A percentile compares a stretch with the other conserved stretches of the same genome.
Evolutionary conservation across 176 grass and related monocot genomes (phyloP).

Genomic region (Stipa capillata): DNA sequence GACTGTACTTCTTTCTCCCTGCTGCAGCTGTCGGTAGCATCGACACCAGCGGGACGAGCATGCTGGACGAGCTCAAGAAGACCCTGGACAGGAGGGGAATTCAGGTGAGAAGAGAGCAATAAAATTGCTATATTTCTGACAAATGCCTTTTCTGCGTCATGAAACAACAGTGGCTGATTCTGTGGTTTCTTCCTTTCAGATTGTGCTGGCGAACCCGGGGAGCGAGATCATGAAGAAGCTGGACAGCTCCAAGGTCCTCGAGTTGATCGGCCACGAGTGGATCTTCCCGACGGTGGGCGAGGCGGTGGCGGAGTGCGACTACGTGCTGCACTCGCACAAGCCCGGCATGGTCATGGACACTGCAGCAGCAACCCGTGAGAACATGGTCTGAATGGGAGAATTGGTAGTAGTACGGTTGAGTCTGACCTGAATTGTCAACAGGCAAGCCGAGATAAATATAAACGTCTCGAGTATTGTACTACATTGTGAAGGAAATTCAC

Average conservation of each 20-base stretch:
- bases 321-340: conserved; percentile 55
- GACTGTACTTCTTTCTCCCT: background rate
- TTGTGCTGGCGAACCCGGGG: conserved; percentile 77
- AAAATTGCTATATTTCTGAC: background rate
- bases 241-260: conserved; percentile 69
- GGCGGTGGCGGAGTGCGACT: conserved; percentile 59
- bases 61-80: conserved; percentile 86
- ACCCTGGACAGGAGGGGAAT: conserved; percentile 44
- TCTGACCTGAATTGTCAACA: background rate
- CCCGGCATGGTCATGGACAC: background rate
- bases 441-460: conserved; percentile 24
- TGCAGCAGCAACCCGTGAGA: conserved; percentile 5
- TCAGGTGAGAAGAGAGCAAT: conserved; percentile 41
- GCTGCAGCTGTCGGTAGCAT: conserved; percentile 88
- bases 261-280: conserved; percentile 76
- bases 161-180: background rate
- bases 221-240: conserved; percentile 98
- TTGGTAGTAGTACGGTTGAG: background rate
- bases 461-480: conserved; percentile 27
- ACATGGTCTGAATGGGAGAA: conserved; percentile 39
- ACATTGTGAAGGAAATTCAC: background rate
- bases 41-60: conserved; percentile 84
- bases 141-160: background rate
- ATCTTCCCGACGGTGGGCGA: conserved; percentile 84
- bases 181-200: conserved; percentile 41